phyloP scores from a whole-genome alignment of 2,329 filamentous ascomycete species.

The Aspergillus puulaauensis region DNA sequence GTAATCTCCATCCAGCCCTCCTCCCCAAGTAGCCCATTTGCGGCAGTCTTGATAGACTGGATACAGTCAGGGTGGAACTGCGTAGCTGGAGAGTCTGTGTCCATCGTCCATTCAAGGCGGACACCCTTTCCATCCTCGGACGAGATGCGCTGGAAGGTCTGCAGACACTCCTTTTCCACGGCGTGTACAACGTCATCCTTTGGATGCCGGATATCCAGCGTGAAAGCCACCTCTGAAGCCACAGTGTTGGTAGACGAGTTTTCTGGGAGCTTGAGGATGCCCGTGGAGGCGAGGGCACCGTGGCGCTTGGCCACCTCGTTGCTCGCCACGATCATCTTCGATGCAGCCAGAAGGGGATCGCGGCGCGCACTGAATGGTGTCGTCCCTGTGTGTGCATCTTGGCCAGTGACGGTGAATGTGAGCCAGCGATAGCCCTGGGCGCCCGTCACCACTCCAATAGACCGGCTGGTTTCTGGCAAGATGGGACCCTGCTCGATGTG shows the following conservation, averaged over 20 bases:
- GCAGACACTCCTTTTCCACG: conserved; percentile 55
- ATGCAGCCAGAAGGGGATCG: conserved; percentile 64
- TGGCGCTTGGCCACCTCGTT: conserved; percentile 60
- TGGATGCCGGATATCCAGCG: conserved; percentile 63
- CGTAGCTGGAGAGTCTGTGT: conserved; percentile 58
- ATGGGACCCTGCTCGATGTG: conserved; percentile 80
- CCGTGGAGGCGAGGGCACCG: conserved; percentile 62
- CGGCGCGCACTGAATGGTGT: conserved; percentile 62
- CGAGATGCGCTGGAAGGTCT: conserved; percentile 57
- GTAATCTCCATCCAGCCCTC: conserved; percentile 50
- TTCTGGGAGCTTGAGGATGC: conserved; percentile 61
- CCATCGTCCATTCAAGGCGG: conserved; percentile 55
- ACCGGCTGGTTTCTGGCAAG: conserved; percentile 59
- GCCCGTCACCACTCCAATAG: conserved; percentile 65
- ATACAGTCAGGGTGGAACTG: conserved; percentile 65
- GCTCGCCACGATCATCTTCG: conserved; percentile 63
- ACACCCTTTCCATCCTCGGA: conserved; percentile 51
- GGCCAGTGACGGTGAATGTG: conserved; percentile 61
- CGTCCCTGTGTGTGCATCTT: conserved; percentile 69
- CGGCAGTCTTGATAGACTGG: conserved; percentile 56
- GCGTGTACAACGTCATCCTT: conserved; percentile 54
- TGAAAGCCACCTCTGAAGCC: conserved; percentile 62
- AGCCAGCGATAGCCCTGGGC: conserved; percentile 72
- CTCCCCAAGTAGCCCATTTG: conserved; percentile 54
- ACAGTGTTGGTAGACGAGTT: conserved; percentile 67